Evolutionary conservation across 2,329 filamentous ascomycete genomes (phyloP).

Genomic region (Pseudocercospora cruenta): DNA sequence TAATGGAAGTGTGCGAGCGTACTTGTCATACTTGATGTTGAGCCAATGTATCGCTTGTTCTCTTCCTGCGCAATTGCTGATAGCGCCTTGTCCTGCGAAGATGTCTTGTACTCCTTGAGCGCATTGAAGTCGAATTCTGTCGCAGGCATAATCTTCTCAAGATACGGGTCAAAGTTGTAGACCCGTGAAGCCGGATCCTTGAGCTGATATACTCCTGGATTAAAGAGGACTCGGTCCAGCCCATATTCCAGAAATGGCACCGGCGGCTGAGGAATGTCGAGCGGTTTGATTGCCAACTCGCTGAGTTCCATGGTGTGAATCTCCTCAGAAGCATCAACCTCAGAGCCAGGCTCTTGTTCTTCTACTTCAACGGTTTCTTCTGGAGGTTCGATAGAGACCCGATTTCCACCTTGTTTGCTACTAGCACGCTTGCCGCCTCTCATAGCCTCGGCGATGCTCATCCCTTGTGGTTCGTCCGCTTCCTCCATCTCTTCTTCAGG

Average conservation of each 20-base stretch:
- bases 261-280: conserved; percentile 52
- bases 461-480: neutral
- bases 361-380: neutral
- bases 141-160: conserved; percentile 90
- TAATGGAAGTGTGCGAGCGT: conserved; percentile 90
- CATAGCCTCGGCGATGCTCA: conserved; percentile 3
- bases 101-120: conserved; percentile 85
- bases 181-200: conserved; percentile 86
- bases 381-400: neutral
- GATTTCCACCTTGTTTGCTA: neutral
- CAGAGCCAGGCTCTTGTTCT: neutral
- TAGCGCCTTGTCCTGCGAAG: conserved; percentile 77
- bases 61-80: conserved; percentile 68
- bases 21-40: conserved; percentile 94
- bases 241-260: conserved; percentile 72
- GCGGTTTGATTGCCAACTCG: conserved; percentile 41
- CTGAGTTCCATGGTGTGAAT: conserved; percentile 17
- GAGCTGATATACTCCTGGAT: conserved; percentile 86
- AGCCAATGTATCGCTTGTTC: conserved; percentile 83
- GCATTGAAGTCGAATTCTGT: conserved; percentile 89
- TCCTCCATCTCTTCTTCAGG: neutral
- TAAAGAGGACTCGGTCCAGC: conserved; percentile 90
- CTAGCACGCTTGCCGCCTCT: neutral
- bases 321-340: neutral
- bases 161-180: conserved; percentile 96